Evolutionary conservation across 2,329 filamentous ascomycete species (phyloP), one percentile per base, ranked within the genome.

Genomic region (Lachnellula arida): DNA sequence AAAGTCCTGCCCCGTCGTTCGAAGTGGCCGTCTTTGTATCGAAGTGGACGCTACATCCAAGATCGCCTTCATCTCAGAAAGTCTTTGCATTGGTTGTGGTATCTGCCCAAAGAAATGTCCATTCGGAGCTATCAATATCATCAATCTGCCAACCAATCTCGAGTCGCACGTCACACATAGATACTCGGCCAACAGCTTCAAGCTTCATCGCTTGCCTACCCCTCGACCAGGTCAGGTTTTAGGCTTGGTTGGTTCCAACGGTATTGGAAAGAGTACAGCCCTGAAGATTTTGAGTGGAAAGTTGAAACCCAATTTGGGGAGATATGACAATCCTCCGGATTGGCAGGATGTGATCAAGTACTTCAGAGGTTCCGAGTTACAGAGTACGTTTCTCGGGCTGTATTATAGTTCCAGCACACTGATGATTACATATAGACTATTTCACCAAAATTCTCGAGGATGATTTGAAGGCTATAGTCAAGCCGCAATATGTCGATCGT

Each of bases 201-300:
- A 99, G 82, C 85, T 99, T 65, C 94, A 99, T 76, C 87, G 95
- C 67, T 81, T 97, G 70, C 94, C 95, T 56, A 97, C 93, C 83
- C 94, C 94, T 61, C 87, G 94, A 59, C 93, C 94, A 34, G 94
- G 94, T 60, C 91, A 97, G 72, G 95, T 99, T 32, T 78, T 99
- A 56, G 94, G 94, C 79, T 82, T 99, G 51, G 95, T 99, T 46
- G 95, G 94, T 74, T 97, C 94, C 68, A 99, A 99, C 85, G 94
- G 95, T 91, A 99, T 97, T 69, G 94, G 94, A 76, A 99, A 99
- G 85, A 97, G 91, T 78, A 99, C 94, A n/a, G 95, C 94, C 8
- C 79, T 99, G 74, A 99, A 99, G 81, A 97, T 99, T 73, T 85
- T 99, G 68, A 96, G 91, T 70, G 94, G 94, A 71, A 99, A 97